Evolutionary conservation across 139 green algal species (phyloP).

Genomic region (Yamagishiella unicocca): DNA sequence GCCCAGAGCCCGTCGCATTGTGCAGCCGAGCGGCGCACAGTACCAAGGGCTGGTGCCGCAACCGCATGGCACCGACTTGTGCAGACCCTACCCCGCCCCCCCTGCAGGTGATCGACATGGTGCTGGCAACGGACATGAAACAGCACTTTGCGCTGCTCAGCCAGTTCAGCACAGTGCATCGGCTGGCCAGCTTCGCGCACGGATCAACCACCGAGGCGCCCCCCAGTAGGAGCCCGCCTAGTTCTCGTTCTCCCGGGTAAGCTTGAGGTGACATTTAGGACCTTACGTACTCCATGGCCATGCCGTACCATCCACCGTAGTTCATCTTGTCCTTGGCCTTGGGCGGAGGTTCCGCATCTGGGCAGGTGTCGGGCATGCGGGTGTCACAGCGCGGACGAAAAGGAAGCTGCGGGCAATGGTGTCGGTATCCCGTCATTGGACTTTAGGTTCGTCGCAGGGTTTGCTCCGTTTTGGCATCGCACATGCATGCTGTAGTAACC

Average conservation of each 20-base stretch:
- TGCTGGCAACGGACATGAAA: slow-evolving; percentile 57
- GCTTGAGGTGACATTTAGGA: background rate
- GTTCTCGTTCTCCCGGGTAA: too few species aligned
- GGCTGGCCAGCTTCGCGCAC: too few species aligned
- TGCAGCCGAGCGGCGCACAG: background rate
- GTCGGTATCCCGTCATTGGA: too few species aligned
- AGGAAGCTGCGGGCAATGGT: too few species aligned
- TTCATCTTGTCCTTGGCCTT: background rate
- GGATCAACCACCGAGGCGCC: too few species aligned
- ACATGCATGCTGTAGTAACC: too few species aligned
- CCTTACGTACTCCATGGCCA: background rate
- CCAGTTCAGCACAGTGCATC: slow-evolving; percentile 69
- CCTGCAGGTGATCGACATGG: slow-evolving; percentile 28
- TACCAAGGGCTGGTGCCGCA: background rate
- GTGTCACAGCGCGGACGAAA: too few species aligned
- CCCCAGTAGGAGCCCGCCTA: too few species aligned
- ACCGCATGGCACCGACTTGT: background rate
- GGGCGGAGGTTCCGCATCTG: background rate
- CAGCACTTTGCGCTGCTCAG: slow-evolving; percentile 51
- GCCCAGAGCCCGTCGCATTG: background rate
- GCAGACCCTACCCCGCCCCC: too few species aligned
- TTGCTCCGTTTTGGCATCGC: too few species aligned
- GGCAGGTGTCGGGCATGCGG: too few species aligned
- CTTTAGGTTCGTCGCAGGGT: too few species aligned
- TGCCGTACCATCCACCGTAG: background rate